A percentile compares a stretch with the other conserved stretches of the same genome.
These are phyloP conservation scores for Neonectria ditissima DNA, from an alignment of 2,329 filamentous ascomycete species.

Conservation along the genomic window DNA sequence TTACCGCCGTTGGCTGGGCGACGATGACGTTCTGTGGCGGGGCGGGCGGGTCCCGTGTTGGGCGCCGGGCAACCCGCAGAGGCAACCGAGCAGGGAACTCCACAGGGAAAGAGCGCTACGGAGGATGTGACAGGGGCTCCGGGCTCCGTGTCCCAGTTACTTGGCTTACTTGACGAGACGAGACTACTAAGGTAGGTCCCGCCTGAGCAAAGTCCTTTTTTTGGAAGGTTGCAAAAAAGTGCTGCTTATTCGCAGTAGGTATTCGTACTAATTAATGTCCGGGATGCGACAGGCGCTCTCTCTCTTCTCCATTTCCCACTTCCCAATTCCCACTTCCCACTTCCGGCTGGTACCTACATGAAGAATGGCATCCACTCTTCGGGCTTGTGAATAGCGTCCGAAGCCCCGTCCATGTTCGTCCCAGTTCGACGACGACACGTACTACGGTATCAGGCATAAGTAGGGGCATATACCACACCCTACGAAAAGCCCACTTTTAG, in stretches of 20 bases:
- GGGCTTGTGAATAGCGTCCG: not conserved
- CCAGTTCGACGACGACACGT: not conserved
- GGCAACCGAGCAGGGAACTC: slow-evolving; percentile 1
- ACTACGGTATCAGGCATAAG: too few relatives aligned
- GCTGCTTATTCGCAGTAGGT: too few relatives aligned
- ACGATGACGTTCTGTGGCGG: slow-evolving; percentile 40
- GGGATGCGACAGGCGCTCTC: too few relatives aligned
- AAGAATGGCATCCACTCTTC: not conserved
- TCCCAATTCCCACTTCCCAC: too few relatives aligned
- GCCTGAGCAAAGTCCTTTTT: not conserved
- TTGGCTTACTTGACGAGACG: too few relatives aligned
- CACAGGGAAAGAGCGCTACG: not conserved
- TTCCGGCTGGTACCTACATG: too few relatives aligned
- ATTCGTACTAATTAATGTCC: too few relatives aligned
- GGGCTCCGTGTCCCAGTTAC: too few relatives aligned
- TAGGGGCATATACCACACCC: too few relatives aligned
- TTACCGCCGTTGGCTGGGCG: slow-evolving; percentile 42
- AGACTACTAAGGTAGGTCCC: slow-evolving; percentile 4
- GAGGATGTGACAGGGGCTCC: not conserved
- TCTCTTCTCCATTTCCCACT: too few relatives aligned
- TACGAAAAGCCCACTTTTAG: too few relatives aligned
- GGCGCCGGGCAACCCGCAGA: slow-evolving; percentile 42
- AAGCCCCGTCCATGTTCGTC: not conserved
- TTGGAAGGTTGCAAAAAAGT: slow-evolving; percentile 29
- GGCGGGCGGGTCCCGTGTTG: slow-evolving; percentile 10